Base-by-base conservation (phyloP, 257 asterid genomes). In the Solanum sparsipilum region DNA sequence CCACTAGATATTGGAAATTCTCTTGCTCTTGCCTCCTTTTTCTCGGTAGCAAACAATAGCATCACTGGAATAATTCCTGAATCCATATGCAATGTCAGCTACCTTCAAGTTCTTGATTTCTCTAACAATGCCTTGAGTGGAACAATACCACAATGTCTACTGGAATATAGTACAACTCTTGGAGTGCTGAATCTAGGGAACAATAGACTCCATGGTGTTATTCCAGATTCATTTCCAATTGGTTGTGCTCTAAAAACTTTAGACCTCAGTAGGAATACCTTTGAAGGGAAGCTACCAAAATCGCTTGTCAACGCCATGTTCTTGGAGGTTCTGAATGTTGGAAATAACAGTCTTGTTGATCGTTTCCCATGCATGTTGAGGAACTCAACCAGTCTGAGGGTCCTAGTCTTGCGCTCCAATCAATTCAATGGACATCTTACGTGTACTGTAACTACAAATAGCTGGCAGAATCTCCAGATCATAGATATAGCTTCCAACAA, bases 271-370 rank as follows among this genome's bases (percentile, higher is more conserved):
- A 7, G 11, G n/a, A 94, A 94, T 85, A 4, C 0, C 5, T 72
- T 94, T 16, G 5, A 58, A 87, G 94, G 94, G 65, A 90, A 27
- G 60, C 31, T 94, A 11, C 96, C 97, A 1, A 20, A 3, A 65
- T 90, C 93, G 4, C 84, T 94, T 88, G 65, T 25, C 3, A 91
- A 87, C 35, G 93, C 96, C 86, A 5, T 4, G 31, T 29, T 71
- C 10, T 25, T 93, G 29, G 90, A 93, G 87, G 93, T 93, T 31
- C 63, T 94, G 87, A 92, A 94, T 41, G 83, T 91, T 16, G 95
- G 93, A 58, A 83, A 70, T 86, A 94, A 94, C 87, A 85, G 9
- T 1, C 44, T 93, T 0, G 84, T 88, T 13, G 96, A 93, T 67
- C 34, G 6, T 2, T 90, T 93, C 36, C 96, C 98, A 0, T 93